Evolutionary conservation across 768 basidiomycete genomes (phyloP).

Genomic region (Favolaschia claudopus): DNA sequence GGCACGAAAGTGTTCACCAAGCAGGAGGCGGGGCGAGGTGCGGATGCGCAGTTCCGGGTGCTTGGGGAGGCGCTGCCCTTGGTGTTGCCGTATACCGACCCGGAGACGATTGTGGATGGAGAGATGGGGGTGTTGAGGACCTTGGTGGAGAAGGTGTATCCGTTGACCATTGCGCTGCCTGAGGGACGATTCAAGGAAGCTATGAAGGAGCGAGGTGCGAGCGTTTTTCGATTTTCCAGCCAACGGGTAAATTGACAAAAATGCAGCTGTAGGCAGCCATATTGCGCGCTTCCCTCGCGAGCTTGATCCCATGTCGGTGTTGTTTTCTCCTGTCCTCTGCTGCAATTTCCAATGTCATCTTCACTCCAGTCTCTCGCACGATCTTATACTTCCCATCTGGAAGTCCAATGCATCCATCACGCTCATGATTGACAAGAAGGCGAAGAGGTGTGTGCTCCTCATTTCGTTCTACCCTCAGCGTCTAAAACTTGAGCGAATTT

Average conservation of each 20-base stretch:
- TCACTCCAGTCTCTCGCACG: conserved; percentile 67
- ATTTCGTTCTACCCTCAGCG: not conserved
- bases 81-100: conserved; percentile 82
- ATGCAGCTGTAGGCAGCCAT: conserved; percentile 71
- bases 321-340: not conserved
- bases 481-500: conserved; percentile 5
- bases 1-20: conserved; percentile 94
- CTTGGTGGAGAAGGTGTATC: conserved; percentile 84
- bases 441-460: conserved; percentile 74
- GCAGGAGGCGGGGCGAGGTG: conserved; percentile 77
- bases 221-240: conserved; percentile 12
- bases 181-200: conserved; percentile 64
- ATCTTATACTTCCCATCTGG: conserved; percentile 94
- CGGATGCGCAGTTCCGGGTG: conserved; percentile 73
- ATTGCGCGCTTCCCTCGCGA: conserved; percentile 71
- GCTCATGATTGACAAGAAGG: conserved; percentile 96
- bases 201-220: conserved; percentile 64
- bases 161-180: conserved; percentile 68
- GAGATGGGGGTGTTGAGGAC: conserved; percentile 64
- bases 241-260: not conserved
- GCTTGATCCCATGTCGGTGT: conserved; percentile 60
- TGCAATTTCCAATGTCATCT: conserved; percentile 3
- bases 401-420: conserved; percentile 88
- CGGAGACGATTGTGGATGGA: conserved; percentile 64
- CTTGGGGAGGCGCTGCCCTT: conserved; percentile 87